phyloP scores from a whole-genome alignment of 306 rosid genomes.

The Prunus salicina region DNA sequence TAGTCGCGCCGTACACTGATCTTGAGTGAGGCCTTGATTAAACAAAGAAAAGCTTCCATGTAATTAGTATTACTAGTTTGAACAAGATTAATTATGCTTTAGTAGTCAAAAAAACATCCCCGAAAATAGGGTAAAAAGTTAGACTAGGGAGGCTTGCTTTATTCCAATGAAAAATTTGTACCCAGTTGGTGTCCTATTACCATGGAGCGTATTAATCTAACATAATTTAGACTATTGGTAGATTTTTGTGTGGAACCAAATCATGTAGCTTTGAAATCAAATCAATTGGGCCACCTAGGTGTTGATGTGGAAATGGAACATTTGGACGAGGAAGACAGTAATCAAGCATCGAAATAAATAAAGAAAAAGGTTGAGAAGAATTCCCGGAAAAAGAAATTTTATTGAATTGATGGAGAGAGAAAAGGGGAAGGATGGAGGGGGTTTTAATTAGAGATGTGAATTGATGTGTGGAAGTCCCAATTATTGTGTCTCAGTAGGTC shows the following conservation, averaged over 20 bases:
- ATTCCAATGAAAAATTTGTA: too few species aligned
- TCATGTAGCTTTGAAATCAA: too few species aligned
- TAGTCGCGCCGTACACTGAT: slow-evolving; percentile 37
- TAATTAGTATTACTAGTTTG: not conserved
- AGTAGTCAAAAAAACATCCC: not conserved
- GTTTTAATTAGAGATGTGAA: slow-evolving; percentile 9
- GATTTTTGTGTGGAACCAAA: too few species aligned
- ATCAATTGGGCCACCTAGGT: too few species aligned
- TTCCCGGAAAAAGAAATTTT: not conserved
- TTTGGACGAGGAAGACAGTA: too few species aligned
- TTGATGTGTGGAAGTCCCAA: slow-evolving; percentile 32
- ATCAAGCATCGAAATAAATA: too few species aligned
- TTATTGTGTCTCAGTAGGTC: slow-evolving; percentile 21
- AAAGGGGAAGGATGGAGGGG: not conserved
- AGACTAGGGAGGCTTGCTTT: too few species aligned
- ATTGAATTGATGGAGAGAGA: not conserved
- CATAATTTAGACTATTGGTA: too few species aligned
- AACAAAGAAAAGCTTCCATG: not conserved
- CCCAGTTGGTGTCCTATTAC: too few species aligned
- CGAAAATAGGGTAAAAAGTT: not conserved
- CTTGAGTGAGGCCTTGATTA: not conserved
- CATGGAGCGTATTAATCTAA: too few species aligned
- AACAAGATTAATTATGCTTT: not conserved
- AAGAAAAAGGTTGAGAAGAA: too few species aligned
- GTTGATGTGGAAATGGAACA: too few species aligned